Evolutionary conservation across 2,329 filamentous ascomycete genomes (phyloP).

Genomic region (Talaromyces sp.): DNA sequence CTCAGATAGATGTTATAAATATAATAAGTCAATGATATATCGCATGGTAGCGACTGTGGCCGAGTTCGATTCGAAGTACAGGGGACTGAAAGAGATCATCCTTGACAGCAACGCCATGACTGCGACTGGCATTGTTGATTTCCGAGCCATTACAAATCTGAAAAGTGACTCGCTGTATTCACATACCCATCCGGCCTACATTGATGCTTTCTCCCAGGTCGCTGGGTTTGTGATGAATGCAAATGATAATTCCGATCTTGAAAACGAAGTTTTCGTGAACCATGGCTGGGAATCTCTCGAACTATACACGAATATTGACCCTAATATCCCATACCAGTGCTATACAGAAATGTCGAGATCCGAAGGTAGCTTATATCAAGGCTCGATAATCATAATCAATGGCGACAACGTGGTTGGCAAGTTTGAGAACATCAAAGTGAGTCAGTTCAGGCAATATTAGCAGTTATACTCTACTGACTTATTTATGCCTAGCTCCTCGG

Average conservation of each 20-base stretch:
- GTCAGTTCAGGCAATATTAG: too few relatives aligned
- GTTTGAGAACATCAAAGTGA: too few relatives aligned
- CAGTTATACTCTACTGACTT: too few relatives aligned
- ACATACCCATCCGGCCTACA: neutral
- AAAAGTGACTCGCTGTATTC: neutral
- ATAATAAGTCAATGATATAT: neutral
- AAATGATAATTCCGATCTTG: neutral
- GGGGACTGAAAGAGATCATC: neutral
- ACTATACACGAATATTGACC: neutral
- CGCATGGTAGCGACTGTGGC: neutral
- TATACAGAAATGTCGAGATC: too few relatives aligned
- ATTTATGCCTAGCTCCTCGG: too few relatives aligned
- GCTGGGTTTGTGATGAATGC: neutral
- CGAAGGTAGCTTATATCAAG: too few relatives aligned
- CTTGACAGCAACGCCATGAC: neutral
- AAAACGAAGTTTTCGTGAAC: neutral
- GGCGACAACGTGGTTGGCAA: too few relatives aligned
- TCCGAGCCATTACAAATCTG: too few relatives aligned
- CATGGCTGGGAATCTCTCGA: neutral
- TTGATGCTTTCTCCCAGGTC: neutral
- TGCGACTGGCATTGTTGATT: too few relatives aligned
- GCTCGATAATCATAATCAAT: too few relatives aligned
- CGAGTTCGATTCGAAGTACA: neutral
- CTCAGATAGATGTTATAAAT: too few relatives aligned
- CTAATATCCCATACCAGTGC: too few relatives aligned